These are phyloP conservation scores for Dictyostelium discoideum DNA, from an alignment of 78 protist species.

Conservation along the genomic window DNA sequence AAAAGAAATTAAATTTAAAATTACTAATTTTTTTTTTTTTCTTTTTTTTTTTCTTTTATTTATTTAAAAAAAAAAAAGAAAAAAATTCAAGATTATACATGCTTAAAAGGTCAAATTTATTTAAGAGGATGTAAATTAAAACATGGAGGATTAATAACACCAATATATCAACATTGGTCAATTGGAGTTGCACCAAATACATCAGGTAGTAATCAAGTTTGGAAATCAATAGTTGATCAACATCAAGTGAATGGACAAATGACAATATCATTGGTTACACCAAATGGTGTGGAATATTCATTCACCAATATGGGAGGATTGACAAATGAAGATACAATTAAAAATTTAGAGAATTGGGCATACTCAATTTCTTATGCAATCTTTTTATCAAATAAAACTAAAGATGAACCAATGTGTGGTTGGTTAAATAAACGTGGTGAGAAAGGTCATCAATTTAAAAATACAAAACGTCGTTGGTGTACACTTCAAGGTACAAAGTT, in stretches of 20 bases:
- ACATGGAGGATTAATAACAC: conserved; percentile 75
- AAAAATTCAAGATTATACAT: conserved; percentile 51
- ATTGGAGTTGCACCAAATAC: conserved; percentile 72
- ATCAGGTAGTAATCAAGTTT: neutral
- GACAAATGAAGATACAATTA: neutral
- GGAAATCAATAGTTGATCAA: conserved; percentile 36
- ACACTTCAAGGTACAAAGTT: conserved; percentile 51
- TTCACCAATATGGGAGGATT: neutral
- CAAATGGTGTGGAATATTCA: conserved; percentile 74
- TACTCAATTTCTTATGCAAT: conserved; percentile 65
- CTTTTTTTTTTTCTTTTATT: neutral
- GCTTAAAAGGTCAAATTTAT: conserved; percentile 76
- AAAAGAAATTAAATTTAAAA: neutral
- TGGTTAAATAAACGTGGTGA: conserved; percentile 77
- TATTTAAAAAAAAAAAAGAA: neutral
- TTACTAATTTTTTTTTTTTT: neutral
- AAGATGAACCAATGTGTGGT: conserved; percentile 67
- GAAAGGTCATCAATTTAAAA: conserved; percentile 69
- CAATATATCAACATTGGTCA: conserved; percentile 76
- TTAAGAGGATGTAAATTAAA: conserved; percentile 73
- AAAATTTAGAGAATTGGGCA: conserved; percentile 71
- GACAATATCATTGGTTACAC: conserved; percentile 50
- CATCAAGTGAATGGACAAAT: neutral
- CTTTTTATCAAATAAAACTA: conserved; percentile 49
- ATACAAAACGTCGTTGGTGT: conserved; percentile 67